Evolutionary conservation across 768 basidiomycete species (phyloP).

Genomic region (Suillus spraguei): DNA sequence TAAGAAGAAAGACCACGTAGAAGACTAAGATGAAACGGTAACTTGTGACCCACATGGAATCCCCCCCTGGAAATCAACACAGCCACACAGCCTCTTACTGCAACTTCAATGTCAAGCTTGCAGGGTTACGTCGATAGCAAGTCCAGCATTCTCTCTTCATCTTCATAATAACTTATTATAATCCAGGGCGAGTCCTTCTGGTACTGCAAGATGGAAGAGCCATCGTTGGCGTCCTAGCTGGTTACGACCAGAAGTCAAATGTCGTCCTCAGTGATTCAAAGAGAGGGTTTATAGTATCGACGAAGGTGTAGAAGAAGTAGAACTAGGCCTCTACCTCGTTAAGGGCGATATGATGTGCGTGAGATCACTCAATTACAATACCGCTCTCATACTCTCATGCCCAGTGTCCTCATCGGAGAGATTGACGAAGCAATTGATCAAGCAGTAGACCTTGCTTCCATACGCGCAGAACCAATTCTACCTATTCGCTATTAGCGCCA

Average conservation of each 20-base stretch:
- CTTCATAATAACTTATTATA: neutral
- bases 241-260: conserved; percentile 95
- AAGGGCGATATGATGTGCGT: conserved; percentile 98
- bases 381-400: conserved; percentile 1
- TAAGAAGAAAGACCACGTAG: neutral
- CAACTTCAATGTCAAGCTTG: conserved; percentile 74
- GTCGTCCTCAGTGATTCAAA: conserved; percentile 91
- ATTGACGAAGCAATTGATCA: conserved; percentile 82
- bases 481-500: conserved; percentile 68
- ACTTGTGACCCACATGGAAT: no score
- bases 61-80: conserved; percentile 4
- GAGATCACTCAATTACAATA: neutral
- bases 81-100: conserved; percentile 13
- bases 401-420: conserved; percentile 79
- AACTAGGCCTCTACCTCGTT: conserved; percentile 93
- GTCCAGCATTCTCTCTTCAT: conserved; percentile 25
- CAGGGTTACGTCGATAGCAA: conserved; percentile 90
- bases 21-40: no score
- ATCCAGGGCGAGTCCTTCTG: conserved; percentile 83
- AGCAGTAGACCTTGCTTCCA: conserved; percentile 69
- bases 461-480: conserved; percentile 87
- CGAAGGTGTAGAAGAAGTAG: conserved; percentile 92
- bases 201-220: conserved; percentile 95
- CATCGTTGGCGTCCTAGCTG: conserved; percentile 89
- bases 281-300: conserved; percentile 93